These are phyloP conservation scores for Puccinia polysora DNA, from an alignment of 1,284 basidiomycete genomes.

Conservation along the genomic window DNA sequence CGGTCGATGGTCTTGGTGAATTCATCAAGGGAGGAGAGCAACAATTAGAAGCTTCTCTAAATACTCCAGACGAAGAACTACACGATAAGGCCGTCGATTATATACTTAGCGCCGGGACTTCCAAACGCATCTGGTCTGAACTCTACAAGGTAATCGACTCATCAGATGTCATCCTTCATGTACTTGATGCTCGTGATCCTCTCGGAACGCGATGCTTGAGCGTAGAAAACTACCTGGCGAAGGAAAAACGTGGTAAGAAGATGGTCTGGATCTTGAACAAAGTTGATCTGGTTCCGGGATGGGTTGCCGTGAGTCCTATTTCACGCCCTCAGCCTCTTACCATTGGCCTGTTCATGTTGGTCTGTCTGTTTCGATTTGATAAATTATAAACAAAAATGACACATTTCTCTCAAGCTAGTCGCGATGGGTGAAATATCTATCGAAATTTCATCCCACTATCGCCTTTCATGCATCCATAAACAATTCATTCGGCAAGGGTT, in stretches of 20 bases:
- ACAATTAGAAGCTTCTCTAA: constrained; percentile 46
- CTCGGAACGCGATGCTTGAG: constrained; percentile 95
- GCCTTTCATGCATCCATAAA: constrained; percentile 98
- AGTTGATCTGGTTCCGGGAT: constrained; percentile 95
- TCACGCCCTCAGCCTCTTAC: constrained; percentile 15
- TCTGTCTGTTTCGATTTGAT: constrained; percentile 13
- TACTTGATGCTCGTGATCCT: constrained; percentile 93
- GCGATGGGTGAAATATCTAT: constrained; percentile 92
- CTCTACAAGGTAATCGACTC: constrained; percentile 99
- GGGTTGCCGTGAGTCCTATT: constrained; percentile 79
- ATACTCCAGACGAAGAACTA: constrained; percentile 45
- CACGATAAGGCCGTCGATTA: constrained; percentile 50
- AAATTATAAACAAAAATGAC: constrained; percentile 44
- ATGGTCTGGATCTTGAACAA: constrained; percentile 97
- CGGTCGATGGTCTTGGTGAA: constrained; percentile 64
- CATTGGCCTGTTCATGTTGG: background rate
- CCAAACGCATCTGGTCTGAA: constrained; percentile 91
- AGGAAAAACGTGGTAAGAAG: constrained; percentile 97
- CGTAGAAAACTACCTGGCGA: constrained; percentile 85
- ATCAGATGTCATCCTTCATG: constrained; percentile 91
- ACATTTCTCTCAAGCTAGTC: constrained; percentile 60
- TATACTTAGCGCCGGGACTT: constrained; percentile 63
- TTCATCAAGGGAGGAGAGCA: constrained; percentile 63
- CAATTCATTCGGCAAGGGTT: constrained; percentile 97
- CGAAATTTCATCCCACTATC: constrained; percentile 87